Base-by-base conservation (phyloP, 1,284 basidiomycete species). In the Abortiporus biennis region DNA sequence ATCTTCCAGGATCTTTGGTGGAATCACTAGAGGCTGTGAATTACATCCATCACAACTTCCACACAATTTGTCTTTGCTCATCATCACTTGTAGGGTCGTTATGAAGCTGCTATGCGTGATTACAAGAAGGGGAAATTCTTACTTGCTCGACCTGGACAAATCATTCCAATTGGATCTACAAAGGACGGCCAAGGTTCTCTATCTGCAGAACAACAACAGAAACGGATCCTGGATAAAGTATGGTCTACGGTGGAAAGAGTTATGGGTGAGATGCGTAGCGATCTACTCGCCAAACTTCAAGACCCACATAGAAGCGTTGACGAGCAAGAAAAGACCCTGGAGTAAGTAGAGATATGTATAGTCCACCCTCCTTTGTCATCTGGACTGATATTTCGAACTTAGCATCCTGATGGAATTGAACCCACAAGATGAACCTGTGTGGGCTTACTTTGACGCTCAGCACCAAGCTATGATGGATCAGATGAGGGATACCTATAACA, bases 91-190 rank as follows among this genome's bases (percentile, higher is more conserved):
- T 48, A 94, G 91, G 90, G 90, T 8, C 85, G 88, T 45, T 98
- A 95, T 58, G 96, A 99, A 50, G 80, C 85, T 30, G 94, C 93
- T 0, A 71, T 99, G 54, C 80, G 93, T 27, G 94, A 97, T 54
- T 99, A 99, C 72, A 96, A 96, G 66, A 97, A 97, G 64, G 96
- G 95, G 25, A 90, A 92, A 50, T 86, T 90, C 62, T 73, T 99
- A 25, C 75, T 95, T 37, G 85, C 85, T 12, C 78, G 91, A 13
- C 88, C 92, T 0, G 87, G 85, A 0, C 92, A 93, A 55, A 71
- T 94, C 2, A 69, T 90, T 4, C 84, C 80, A 6, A 71, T 75
- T 21, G 79, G 75, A 21, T 68, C 68, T 36, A 58, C 68, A 11
- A 79, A 74, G 53, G 80, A 78, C 47, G 71, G 70, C 15, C 69